Percentiles rank a stretch among this genome's conserved stretches.
Conservation (phyloP, 2,329 filamentous ascomycete species). For the Aureobasidium sp. region DNA sequence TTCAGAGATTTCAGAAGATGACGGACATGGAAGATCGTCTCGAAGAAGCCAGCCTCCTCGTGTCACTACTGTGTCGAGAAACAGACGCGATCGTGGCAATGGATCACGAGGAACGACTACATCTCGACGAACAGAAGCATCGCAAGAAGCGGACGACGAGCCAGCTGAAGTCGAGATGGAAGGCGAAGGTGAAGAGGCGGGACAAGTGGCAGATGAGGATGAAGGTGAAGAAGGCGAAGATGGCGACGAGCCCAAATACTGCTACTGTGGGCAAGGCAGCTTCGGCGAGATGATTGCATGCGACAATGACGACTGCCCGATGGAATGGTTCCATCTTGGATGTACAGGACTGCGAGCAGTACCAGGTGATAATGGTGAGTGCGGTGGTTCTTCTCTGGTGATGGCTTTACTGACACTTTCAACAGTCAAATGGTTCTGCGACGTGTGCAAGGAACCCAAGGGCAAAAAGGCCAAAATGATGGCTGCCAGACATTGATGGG, state of each 20-base stretch:
- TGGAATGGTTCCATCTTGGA: conserved; percentile 60
- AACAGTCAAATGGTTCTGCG: conserved; percentile 41
- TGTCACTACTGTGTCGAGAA: conserved; percentile 26
- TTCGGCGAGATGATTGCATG: conserved; percentile 62
- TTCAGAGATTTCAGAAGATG: neutral
- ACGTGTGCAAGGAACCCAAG: conserved; percentile 32
- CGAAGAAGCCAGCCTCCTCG: conserved; percentile 18
- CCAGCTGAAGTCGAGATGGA: conserved; percentile 18
- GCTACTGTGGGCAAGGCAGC: conserved; percentile 56
- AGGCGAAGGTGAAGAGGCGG: conserved; percentile 24
- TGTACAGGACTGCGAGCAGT: conserved; percentile 55
- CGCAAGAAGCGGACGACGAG: conserved; percentile 16
- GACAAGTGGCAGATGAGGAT: conserved; percentile 39
- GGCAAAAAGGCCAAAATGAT: conserved; percentile 6
- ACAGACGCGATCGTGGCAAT: conserved; percentile 3
- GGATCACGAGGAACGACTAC: conserved; percentile 9
- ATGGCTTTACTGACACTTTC: neutral
- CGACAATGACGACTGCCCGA: conserved; percentile 55
- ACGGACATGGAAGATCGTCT: conserved; percentile 17
- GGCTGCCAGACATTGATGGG: conserved; percentile 4
- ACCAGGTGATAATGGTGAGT: conserved; percentile 42
- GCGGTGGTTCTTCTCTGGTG: neutral
- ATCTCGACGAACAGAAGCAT: conserved; percentile 11
- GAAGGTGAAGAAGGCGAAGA: conserved; percentile 45
- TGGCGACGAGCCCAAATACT: conserved; percentile 52